Conservation (phyloP, 1,139 yeast species). For the Protomyces inouyei region DNA sequence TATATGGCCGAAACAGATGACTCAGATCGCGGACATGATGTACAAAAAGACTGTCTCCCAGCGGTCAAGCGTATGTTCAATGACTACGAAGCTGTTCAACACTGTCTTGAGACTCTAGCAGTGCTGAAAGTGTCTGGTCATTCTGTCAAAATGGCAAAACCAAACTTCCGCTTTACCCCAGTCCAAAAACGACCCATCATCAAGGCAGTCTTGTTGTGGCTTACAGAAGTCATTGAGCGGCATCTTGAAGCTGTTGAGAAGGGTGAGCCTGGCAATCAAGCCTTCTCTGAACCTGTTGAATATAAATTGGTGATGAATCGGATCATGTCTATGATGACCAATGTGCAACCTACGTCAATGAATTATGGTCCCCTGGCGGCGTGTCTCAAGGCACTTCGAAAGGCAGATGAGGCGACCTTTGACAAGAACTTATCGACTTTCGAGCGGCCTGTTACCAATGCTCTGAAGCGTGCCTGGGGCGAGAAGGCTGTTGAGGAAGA, state of each 20-base stretch:
- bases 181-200: slow-evolving; percentile 30
- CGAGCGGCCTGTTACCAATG: slow-evolving; percentile 25
- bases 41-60: slow-evolving; percentile 29
- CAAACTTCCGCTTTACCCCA: slow-evolving; percentile 28
- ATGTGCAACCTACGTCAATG: slow-evolving; percentile 27
- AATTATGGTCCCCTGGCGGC: slow-evolving; percentile 29
- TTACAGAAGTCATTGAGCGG: slow-evolving; percentile 26
- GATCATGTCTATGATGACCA: slow-evolving; percentile 31
- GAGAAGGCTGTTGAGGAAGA: slow-evolving; percentile 25
- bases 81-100: slow-evolving; percentile 21
- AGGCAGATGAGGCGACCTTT: slow-evolving; percentile 22
- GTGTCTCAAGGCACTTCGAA: slow-evolving; percentile 19
- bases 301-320: slow-evolving; percentile 25
- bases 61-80: slow-evolving; percentile 26
- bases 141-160: slow-evolving; percentile 9
- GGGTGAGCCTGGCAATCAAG: slow-evolving; percentile 22
- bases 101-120: slow-evolving; percentile 22
- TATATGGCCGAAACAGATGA: slow-evolving; percentile 27
- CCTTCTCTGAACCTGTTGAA: slow-evolving; percentile 18
- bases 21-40: slow-evolving; percentile 27
- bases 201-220: slow-evolving; percentile 30
- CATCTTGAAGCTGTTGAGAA: slow-evolving; percentile 14
- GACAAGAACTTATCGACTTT: slow-evolving; percentile 29
- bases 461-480: slow-evolving; percentile 30
- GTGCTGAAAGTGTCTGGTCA: slow-evolving; percentile 22